Conservation (phyloP, 2,329 filamentous ascomycete genomes). For the Microcyclosporella mali region DNA sequence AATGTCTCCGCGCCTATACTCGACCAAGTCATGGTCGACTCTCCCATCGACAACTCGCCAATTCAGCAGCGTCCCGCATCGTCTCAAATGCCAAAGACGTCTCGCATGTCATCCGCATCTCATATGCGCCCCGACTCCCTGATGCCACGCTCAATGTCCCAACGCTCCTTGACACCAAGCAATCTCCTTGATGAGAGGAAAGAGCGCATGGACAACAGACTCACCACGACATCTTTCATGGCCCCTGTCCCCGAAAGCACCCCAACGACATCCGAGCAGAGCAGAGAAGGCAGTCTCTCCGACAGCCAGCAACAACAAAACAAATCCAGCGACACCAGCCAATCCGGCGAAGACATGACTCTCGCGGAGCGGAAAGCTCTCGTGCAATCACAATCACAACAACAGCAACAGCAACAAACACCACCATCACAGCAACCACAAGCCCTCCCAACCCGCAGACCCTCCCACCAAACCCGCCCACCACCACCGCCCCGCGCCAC, state of each 20-base stretch:
- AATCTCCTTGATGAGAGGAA: slow-evolving; percentile 54
- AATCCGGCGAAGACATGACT: slow-evolving; percentile 57
- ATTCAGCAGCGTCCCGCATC: background rate
- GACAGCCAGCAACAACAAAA: slow-evolving; percentile 8
- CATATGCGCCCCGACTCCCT: background rate
- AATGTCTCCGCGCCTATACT: slow-evolving; percentile 5
- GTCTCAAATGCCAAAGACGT: background rate
- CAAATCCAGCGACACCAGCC: slow-evolving; percentile 7
- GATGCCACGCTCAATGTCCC: slow-evolving; percentile 14
- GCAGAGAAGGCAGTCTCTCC: slow-evolving; percentile 9
- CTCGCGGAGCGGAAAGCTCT: slow-evolving; percentile 55
- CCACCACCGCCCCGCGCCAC: slow-evolving; percentile 5
- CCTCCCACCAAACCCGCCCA: slow-evolving; percentile 3
- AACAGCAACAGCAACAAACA: slow-evolving; percentile 3
- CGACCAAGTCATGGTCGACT: slow-evolving; percentile 4
- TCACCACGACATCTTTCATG: slow-evolving; percentile 36
- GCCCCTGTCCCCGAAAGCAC: slow-evolving; percentile 18
- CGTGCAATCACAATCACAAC: slow-evolving; percentile 33
- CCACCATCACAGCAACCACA: slow-evolving; percentile 1
- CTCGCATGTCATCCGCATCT: background rate
- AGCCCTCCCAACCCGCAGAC: background rate
- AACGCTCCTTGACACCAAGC: slow-evolving; percentile 25
- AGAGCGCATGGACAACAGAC: slow-evolving; percentile 41
- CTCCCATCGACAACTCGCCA: slow-evolving; percentile 1
- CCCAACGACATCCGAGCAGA: slow-evolving; percentile 10